These are phyloP conservation scores for Begonia peltatifolia DNA, from an alignment of 306 rosid species.

Conservation along the genomic window DNA sequence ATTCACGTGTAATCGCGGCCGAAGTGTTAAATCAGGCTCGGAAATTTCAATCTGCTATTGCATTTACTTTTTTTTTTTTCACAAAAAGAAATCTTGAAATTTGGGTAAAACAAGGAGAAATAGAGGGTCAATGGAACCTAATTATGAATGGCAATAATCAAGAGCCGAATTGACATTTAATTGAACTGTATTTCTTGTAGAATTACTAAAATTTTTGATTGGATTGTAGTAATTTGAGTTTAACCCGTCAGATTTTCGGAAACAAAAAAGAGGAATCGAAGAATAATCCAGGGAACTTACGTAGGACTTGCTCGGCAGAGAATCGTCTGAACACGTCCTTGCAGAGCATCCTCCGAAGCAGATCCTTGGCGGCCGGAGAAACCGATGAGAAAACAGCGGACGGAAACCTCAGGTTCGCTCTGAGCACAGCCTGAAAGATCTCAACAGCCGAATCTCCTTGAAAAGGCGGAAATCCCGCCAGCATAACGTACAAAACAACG, in stretches of 20 bases:
- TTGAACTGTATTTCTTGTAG: no score
- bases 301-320: conserved; percentile 46
- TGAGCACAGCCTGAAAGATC: conserved; percentile 40
- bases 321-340: conserved; percentile 47
- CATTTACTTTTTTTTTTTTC: no score
- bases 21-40: no score
- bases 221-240: no score
- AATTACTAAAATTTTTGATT: no score
- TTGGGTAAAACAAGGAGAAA: no score
- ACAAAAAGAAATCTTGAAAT: no score
- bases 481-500: conserved; percentile 51
- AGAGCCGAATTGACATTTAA: no score
- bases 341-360: conserved; percentile 47
- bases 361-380: conserved; percentile 43
- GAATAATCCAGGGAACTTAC: conserved; percentile 20
- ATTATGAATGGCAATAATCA: no score
- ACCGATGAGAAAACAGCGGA: conserved; percentile 22
- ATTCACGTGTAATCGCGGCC: no score
- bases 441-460: conserved; percentile 43
- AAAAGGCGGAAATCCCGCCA: conserved; percentile 50
- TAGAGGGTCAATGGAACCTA: no score
- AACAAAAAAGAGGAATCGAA: background rate
- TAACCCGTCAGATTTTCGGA: background rate
- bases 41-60: no score
- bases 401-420: conserved; percentile 53